Conservation (phyloP, 1,284 basidiomycete genomes). For the Neolentinus lepideus region DNA sequence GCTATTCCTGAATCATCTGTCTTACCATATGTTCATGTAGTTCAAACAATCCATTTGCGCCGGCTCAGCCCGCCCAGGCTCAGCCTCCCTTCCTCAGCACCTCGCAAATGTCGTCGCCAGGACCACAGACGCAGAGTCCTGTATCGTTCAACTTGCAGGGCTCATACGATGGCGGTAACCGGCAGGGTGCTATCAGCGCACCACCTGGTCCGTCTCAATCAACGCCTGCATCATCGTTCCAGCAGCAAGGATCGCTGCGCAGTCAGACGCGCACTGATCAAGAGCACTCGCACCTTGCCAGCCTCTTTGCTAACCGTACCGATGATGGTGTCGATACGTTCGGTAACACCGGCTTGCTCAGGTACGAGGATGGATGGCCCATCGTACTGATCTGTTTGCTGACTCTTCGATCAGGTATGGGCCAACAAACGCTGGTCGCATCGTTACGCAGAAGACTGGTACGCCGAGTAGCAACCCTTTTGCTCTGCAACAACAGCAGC, state of each 20-base stretch:
- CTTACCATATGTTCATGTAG: too few relatives aligned
- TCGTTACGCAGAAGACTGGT: slow-evolving; percentile 55
- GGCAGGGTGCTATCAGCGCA: not conserved
- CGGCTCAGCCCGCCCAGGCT: slow-evolving; percentile 12
- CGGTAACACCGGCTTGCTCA: slow-evolving; percentile 77
- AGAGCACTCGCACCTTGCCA: slow-evolving; percentile 73
- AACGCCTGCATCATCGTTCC: slow-evolving; percentile 22
- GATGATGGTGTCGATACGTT: slow-evolving; percentile 93
- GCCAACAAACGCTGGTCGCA: slow-evolving; percentile 51
- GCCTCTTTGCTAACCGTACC: slow-evolving; percentile 67
- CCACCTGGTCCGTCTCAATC: slow-evolving; percentile 9
- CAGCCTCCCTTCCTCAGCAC: slow-evolving; percentile 16
- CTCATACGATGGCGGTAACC: not conserved
- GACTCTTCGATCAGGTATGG: slow-evolving; percentile 45
- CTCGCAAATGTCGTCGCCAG: slow-evolving; percentile 28
- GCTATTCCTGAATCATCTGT: not conserved
- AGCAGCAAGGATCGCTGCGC: slow-evolving; percentile 13
- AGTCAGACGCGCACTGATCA: slow-evolving; percentile 40
- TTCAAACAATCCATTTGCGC: slow-evolving; percentile 93
- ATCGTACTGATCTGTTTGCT: not conserved
- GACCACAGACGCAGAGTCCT: slow-evolving; percentile 27
- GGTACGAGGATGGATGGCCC: slow-evolving; percentile 33
- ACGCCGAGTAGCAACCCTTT: slow-evolving; percentile 67
- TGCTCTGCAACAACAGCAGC: slow-evolving; percentile 46
- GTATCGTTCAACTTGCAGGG: slow-evolving; percentile 2